Evolutionary conservation across 1,284 basidiomycete species (phyloP), one percentile per base, ranked within the genome.

Genomic region (Bjerkandera adusta): DNA sequence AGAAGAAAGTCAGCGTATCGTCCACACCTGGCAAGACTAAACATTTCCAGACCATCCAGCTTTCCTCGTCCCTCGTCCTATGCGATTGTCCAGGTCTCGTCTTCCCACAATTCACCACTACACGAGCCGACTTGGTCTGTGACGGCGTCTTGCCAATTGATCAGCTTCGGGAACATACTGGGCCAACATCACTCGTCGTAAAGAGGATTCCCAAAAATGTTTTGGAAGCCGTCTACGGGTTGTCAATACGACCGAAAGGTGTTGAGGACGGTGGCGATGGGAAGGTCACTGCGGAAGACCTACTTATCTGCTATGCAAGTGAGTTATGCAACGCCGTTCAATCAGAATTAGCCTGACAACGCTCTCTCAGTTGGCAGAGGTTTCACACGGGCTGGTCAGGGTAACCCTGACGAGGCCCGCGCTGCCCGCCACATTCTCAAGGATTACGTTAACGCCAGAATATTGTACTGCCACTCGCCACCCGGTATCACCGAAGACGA

Each of bases 41-140:
- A 65, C 97, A 99, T 69, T 98, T 99, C 73, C 97, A 99, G 69
- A 99, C 97, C 0, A 94, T 98, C 53, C 82, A 94, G 55, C 78
- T 99, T 21, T 94, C 94, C 0, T 81, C 90, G 22, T 75, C 81
- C 3, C 89, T 98, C 40, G 77, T 91, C 11, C 79, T 99, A n/a
- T 99, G 96, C 60, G 97, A 99, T 72, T 99, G 97, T 71, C 97
- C 97, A 11, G 97, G 97, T 70, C 75, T 99, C 22, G 97, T 99
- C 13, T 99, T 99, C 66, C 97, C 97, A 5, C 97, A 99, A 61
- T 99, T 99, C 66, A 90, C 95, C 5, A 92, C 90, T 27, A 97
- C 93, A 3, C 92, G 92, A 60, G 97, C 96, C 4, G 94, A 96
- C 52, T 75, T 99, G 46, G 89, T 99, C 20, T 97, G 94, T 56